Evolutionary conservation across 345 rosid species (phyloP), one percentile per base, ranked within the genome.

Genomic region (Rhizophora mangle): DNA sequence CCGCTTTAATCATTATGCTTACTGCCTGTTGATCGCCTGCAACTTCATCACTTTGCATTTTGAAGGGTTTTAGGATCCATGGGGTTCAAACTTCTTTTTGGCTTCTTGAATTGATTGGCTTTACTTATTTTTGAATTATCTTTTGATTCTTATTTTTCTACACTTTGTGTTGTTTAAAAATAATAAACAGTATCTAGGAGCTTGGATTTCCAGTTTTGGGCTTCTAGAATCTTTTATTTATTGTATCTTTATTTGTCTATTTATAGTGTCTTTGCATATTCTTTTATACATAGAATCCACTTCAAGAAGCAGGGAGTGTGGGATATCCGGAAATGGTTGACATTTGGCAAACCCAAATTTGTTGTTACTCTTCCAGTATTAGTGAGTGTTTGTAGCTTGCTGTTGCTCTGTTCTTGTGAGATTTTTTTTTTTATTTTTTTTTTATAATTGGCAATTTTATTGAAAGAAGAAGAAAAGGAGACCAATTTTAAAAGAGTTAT

Each of bases 1-100:
- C 36, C 80, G 53, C 59, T 64, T 73, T 67, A 60, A 72, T 79
- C 66, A 80, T 79, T 77, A 63, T 58, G 83, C 36, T 75, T 67
- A 67, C 64, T 65, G 66, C 78, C 68, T 72, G 66, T 30, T 62
- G 57, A 47, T 60, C 72, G 61, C 62, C 78, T 67, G 67, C 62
- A 70, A 34, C 39, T 64, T 49, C 63, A 34, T 54, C 62, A 60
- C 36, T 64, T 34, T 39, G 63, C 16, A 11, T 22, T 56, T 21
- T 8, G 62, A 31, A 22, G 60, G 34, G 8, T 21, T 69, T 22
- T 52, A 52, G 24, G 36, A 34, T n/a, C 46, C 39, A 58, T 67
- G 53, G 37, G 63, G 58, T 57, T 68, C 63, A 67, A 60, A 37
- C 46, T 63, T 36, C 32, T 13, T 62, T 59, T 52, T 64, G 39